Base-by-base conservation (phyloP, 768 basidiomycete genomes). In the Lepiota brunneoincarnata region DNA sequence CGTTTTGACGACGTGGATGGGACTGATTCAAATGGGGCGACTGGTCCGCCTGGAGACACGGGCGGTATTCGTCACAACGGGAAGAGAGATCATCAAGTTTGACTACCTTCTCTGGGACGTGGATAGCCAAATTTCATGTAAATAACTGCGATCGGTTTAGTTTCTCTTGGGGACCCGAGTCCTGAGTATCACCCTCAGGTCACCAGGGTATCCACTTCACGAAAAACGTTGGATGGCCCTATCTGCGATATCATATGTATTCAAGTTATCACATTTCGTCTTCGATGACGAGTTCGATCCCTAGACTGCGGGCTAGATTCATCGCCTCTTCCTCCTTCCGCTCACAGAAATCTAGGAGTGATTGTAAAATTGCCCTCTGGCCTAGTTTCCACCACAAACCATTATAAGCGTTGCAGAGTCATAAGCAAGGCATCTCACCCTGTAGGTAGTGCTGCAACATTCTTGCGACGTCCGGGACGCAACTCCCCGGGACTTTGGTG, bases 381-480 rank as follows among this genome's bases (percentile, higher is more conserved):
- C 86, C 86, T 44, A 34, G 1, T n/a, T 35, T 41, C 42, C 17
- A 35, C 15, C 34, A 35, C 20, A 14, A 6, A 43, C 21, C 38
- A 14, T 26, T 6, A 14, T 15, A 40, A 18, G 21, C 9, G 50
- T 36, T 14, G 36, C 11, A 20, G 47, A 11, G 15, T 9, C 39
- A 31, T 6, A 26, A 11, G 15, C 21, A 14, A 17, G 4, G 36
- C 2, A 2, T 58, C 71, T 50, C 49, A 84, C 87, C 87, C 70
- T 83, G 73, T 6, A 90, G 63, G 59, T 93, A 93, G 57, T 86
- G 72, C 28, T 71, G 68, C 46, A 88, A 72, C 90, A 93, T 93
- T 46, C 59, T 47, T 34, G 67, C 67, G 1, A 94, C 86, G 10
- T 86, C 80, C 3, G 75, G n/a, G 72, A 36, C 90, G 75, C 39